phyloP scores from a whole-genome alignment of 176 grass and related monocot species.

The Lolium perenne region DNA sequence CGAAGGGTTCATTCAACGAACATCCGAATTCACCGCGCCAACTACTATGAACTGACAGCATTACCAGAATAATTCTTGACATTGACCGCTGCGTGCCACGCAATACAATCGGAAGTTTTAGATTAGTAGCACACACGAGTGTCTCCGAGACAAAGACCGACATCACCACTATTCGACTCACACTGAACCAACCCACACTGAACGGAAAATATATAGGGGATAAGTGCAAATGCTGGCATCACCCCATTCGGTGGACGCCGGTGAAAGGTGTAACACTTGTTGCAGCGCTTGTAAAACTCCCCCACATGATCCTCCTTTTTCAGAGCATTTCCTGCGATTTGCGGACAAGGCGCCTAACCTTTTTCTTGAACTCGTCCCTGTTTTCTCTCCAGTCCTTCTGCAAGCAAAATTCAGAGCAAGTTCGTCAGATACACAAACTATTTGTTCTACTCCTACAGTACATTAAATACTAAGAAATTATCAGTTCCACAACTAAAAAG shows the following conservation, averaged over 20 bases:
- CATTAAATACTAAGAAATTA: background rate
- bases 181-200: slow-evolving; percentile 41
- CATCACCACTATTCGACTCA: slow-evolving; percentile 47
- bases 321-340: slow-evolving; percentile 91
- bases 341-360: slow-evolving; percentile 75
- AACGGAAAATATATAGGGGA: slow-evolving; percentile 60
- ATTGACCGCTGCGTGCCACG: slow-evolving; percentile 47
- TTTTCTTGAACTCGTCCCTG: slow-evolving; percentile 96
- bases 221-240: slow-evolving; percentile 37
- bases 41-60: slow-evolving; percentile 42
- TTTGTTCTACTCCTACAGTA: background rate
- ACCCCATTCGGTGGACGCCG: background rate
- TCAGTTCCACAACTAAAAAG: too few species aligned
- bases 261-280: slow-evolving; percentile 2
- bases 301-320: slow-evolving; percentile 44
- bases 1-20: background rate
- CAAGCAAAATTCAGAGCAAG: slow-evolving; percentile 7
- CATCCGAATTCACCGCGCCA: slow-evolving; percentile 4
- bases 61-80: slow-evolving; percentile 44
- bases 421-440: background rate
- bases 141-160: slow-evolving; percentile 39
- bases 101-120: slow-evolving; percentile 45
- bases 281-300: slow-evolving; percentile 41
- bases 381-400: slow-evolving; percentile 99
- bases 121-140: slow-evolving; percentile 41